phyloP scores from a whole-genome alignment of 179 eudicot species.

The Actinidia chinensis region DNA sequence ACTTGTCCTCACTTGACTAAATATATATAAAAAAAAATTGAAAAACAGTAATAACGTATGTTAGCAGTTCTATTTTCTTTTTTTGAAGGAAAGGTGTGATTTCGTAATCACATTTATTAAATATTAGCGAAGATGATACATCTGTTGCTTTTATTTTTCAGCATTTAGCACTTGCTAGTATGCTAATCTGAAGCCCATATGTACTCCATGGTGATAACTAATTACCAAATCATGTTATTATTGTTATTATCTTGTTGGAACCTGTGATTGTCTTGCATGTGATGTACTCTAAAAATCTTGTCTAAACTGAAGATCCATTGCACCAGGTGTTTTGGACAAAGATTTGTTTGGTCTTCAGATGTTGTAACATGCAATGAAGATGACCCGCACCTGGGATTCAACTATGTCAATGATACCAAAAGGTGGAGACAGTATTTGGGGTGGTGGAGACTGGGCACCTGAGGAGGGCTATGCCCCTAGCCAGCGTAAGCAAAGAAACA shows the following conservation, averaged over 20 bases:
- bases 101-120: too few species aligned
- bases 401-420: constrained; percentile 97
- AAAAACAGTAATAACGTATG: too few species aligned
- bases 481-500: constrained; percentile 45
- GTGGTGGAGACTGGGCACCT: constrained; percentile 93
- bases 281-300: background rate
- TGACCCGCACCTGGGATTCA: constrained; percentile 99
- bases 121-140: too few species aligned
- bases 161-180: background rate
- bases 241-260: background rate
- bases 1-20: background rate
- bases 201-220: background rate
- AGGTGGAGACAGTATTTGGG: constrained; percentile 96
- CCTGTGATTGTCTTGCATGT: constrained; percentile 5
- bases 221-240: background rate
- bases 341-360: constrained; percentile 84
- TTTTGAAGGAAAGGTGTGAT: too few species aligned
- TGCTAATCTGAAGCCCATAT: background rate
- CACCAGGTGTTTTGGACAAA: constrained; percentile 72
- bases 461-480: constrained; percentile 66
- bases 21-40: background rate
- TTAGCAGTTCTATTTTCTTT: too few species aligned
- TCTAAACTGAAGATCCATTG: constrained; percentile 62
- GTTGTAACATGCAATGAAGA: constrained; percentile 80
- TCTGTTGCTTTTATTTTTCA: too few species aligned